Base-by-base conservation (phyloP, 2,329 filamentous ascomycete genomes). In the Calonectria pseudoreteaudii region DNA sequence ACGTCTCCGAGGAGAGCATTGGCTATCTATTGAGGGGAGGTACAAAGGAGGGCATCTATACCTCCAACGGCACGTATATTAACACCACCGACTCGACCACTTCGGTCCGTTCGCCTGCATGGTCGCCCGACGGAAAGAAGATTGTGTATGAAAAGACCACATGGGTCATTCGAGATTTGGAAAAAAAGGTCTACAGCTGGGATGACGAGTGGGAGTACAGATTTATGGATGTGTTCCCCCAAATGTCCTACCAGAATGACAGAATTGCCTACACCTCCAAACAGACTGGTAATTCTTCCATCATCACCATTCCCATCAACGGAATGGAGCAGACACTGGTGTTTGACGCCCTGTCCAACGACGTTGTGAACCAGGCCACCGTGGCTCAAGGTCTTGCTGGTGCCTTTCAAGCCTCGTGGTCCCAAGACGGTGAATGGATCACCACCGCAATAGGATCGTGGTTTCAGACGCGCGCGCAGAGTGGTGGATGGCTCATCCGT, bases 221-320 rank as follows among this genome's bases (percentile, higher is more conserved):
- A 8, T 60, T 60, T 7, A 60, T 60, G 56, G 56, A 60, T 23
- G 34, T 60, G 34, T 60, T 41, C 34, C 34, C 56, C n/a, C 56
- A 60, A 60, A 60, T 60, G 34, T 60, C 56, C 34, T 60, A 60
- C 56, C 56, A 60, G 34, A 60, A 60, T 41, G 34, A 60, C 14
- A 34, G 13, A 18, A 62, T 62, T 18, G 56, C 36, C 8, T 62
- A 41, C 36, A 28, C 56, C 23, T 62, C 36, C 36, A 62, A 62
- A 23, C 56, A 62, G 36, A 26, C 36, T 9, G 14, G 56, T 16
- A 62, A 62, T 14, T 62, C 56, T 62, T 62, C 36, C 56, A 41
- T 41, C 3, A 41, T 62, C 14, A 41, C 56, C 3, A 62, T 62
- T 30, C 56, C 34, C 13, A 41, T 62, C 14, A 41, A 62, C 13